Conservation (phyloP, 805 yeast genomes). For the Wickerhamiella bombiphila region DNA sequence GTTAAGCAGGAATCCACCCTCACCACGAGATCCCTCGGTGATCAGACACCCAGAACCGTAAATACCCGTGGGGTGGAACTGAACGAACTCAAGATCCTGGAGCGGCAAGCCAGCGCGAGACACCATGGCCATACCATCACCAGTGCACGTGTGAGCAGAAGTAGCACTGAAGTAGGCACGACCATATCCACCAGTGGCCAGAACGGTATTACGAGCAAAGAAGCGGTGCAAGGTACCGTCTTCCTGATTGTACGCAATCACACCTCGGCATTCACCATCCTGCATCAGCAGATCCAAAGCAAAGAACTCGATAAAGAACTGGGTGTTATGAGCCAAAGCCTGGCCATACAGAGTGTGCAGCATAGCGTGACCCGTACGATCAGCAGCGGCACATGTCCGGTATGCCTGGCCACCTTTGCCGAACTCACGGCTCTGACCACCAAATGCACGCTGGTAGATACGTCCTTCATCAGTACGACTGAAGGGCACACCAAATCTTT, state of each 20-base stretch:
- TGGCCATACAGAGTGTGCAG: constrained; percentile 94
- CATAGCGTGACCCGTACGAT: constrained; percentile 96
- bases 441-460: constrained; percentile 97
- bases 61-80: constrained; percentile 99
- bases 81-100: constrained; percentile 94
- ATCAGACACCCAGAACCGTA: constrained; percentile 98
- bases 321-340: constrained; percentile 90
- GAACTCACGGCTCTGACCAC: constrained; percentile 89
- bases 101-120: constrained; percentile 96
- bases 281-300: constrained; percentile 90
- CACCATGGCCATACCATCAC: constrained; percentile 98
- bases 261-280: constrained; percentile 93
- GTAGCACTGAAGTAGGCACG: constrained; percentile 98
- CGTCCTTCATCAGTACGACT: constrained; percentile 94
- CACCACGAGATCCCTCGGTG: constrained; percentile 99
- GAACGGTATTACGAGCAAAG: constrained; percentile 89
- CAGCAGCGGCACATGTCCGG: constrained; percentile 99
- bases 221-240: constrained; percentile 97
- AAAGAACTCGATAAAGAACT: constrained; percentile 93
- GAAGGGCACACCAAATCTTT: constrained; percentile 97
- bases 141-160: constrained; percentile 98
- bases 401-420: constrained; percentile 99
- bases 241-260: constrained; percentile 94
- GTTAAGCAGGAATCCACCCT: constrained; percentile 94
- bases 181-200: constrained; percentile 98